Percentiles rank a stretch among this genome's conserved stretches.
Evolutionary conservation across 345 rosid species (phyloP).

Genomic region (Raphanus raphanistrum): DNA sequence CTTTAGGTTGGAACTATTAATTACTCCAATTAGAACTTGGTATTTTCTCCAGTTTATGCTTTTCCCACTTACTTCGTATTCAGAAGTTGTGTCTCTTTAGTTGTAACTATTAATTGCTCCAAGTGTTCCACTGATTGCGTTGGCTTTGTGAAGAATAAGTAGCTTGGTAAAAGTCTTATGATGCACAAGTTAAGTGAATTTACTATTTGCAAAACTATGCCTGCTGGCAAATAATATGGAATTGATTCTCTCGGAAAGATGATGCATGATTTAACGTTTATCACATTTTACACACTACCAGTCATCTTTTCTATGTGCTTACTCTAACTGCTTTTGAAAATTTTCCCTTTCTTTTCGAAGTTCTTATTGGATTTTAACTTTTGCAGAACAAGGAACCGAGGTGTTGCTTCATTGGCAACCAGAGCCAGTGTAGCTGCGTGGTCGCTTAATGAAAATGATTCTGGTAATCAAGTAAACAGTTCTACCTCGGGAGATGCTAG

Average conservation of each 20-base stretch:
- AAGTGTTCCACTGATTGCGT: background rate
- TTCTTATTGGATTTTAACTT: conserved; percentile 14
- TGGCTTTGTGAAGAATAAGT: background rate
- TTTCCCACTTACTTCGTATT: conserved; percentile 13
- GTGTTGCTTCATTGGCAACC: conserved; percentile 60
- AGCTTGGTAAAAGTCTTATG: background rate
- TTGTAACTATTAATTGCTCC: background rate
- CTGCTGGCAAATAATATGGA: background rate
- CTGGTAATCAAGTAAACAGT: conserved; percentile 1
- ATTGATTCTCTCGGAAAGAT: conserved; percentile 12
- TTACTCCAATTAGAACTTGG: background rate
- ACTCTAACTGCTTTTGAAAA: background rate
- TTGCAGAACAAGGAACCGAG: conserved; percentile 47
- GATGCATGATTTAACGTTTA: background rate
- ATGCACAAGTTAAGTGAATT: background rate
- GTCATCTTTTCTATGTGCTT: conserved; percentile 8
- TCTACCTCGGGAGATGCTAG: conserved; percentile 40
- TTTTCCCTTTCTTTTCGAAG: background rate
- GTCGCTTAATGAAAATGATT: conserved; percentile 45
- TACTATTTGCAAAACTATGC: background rate
- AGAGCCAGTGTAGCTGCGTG: conserved; percentile 92
- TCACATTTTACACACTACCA: background rate
- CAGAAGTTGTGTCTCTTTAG: conserved; percentile 17
- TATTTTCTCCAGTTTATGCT: background rate
- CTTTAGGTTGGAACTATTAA: conserved; percentile 1